These are phyloP conservation scores for Leptodontidium sp. DNA, from an alignment of 2,329 filamentous ascomycete genomes.

Conservation along the genomic window DNA sequence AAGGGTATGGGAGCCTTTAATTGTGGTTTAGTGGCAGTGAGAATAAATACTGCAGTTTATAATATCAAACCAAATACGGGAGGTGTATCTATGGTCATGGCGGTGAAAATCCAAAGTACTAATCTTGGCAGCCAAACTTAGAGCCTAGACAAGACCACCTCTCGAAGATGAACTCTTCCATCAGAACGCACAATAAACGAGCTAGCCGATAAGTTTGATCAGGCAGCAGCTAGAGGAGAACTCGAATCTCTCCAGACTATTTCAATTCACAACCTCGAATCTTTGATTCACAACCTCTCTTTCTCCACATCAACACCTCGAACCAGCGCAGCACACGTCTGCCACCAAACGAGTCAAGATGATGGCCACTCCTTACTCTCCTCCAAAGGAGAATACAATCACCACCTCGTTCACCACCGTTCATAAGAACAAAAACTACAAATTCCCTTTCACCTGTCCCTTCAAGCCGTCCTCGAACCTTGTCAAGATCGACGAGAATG, in stretches of 20 bases:
- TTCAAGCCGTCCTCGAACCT: neutral
- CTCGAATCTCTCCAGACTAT: neutral
- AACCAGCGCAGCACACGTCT: neutral
- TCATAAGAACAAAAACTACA: neutral
- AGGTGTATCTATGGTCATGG: no score
- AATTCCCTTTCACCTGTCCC: slow-evolving; percentile 2
- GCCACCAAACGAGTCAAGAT: neutral
- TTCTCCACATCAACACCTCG: neutral
- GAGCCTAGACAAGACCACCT: neutral
- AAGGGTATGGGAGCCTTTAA: no score
- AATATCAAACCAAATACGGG: no score
- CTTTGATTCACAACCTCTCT: neutral
- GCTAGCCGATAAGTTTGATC: neutral
- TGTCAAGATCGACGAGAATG: neutral
- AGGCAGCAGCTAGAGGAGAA: neutral
- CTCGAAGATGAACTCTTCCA: neutral
- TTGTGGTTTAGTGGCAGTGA: no score
- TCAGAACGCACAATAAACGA: neutral
- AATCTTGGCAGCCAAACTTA: no score
- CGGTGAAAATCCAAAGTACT: no score
- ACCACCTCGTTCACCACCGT: slow-evolving; percentile 8
- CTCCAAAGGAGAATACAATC: neutral
- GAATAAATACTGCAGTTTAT: no score
- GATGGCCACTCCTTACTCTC: neutral
- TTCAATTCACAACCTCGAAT: neutral